phyloP scores from a whole-genome alignment of 805 yeast species.

The Komagataella populi region DNA sequence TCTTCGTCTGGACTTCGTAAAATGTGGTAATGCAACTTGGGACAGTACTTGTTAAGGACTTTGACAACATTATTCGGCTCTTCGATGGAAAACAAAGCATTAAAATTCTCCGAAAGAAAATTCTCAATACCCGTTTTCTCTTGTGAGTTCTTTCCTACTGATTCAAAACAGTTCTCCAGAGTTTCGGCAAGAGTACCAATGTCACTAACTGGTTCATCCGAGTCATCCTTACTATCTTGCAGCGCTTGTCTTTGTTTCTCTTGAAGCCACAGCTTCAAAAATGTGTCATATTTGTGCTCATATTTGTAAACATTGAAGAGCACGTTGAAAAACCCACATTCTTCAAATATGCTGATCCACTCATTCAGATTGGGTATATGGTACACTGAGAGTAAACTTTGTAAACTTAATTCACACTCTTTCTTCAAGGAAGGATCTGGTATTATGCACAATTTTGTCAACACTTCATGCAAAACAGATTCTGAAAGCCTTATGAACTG shows the following conservation, averaged over 20 bases:
- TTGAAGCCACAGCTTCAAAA: conserved; percentile 18
- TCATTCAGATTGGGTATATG: conserved; percentile 39
- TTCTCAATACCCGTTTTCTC: conserved; percentile 12
- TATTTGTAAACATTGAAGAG: conserved; percentile 41
- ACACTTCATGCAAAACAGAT: conserved; percentile 30
- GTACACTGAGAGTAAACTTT: conserved; percentile 53
- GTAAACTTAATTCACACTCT: conserved; percentile 68
- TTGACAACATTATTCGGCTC: conserved; percentile 22
- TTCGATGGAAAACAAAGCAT: conserved; percentile 9
- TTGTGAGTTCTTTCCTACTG: conserved; percentile 3
- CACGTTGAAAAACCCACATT: conserved; percentile 44
- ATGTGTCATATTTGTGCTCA: conserved; percentile 38
- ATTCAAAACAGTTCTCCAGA: conserved; percentile 12
- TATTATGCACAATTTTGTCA: conserved; percentile 34
- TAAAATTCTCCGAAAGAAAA: conserved; percentile 16
- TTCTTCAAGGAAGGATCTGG: conserved; percentile 20
- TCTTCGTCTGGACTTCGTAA: conserved; percentile 16
- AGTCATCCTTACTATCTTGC: neutral
- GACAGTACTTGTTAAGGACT: conserved; percentile 21
- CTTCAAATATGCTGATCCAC: conserved; percentile 35
- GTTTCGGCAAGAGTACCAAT: neutral
- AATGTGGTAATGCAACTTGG: conserved; percentile 23
- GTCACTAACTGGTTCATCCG: neutral
- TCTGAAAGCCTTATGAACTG: conserved; percentile 74
- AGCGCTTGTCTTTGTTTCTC: neutral